These are phyloP conservation scores for Sugiyamaella valdiviana DNA, from an alignment of 805 yeast species.

Conservation along the genomic window DNA sequence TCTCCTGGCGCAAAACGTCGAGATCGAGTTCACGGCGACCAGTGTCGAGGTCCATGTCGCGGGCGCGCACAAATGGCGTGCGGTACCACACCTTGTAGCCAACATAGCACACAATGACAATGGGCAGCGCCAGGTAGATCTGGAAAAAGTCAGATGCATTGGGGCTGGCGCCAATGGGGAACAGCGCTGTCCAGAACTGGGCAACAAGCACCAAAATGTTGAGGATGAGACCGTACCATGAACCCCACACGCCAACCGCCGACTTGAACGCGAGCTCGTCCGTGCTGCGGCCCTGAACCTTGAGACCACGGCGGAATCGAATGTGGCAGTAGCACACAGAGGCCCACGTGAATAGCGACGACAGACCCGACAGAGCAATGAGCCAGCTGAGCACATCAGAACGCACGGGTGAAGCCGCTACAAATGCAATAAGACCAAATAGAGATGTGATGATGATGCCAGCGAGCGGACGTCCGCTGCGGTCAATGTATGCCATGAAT, in stretches of 20 bases:
- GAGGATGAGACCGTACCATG: conserved; percentile 53
- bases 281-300: conserved; percentile 58
- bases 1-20: conserved; percentile 50
- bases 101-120: conserved; percentile 40
- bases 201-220: conserved; percentile 59
- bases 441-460: conserved; percentile 44
- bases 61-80: conserved; percentile 38
- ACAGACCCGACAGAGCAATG: conserved; percentile 68
- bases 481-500: conserved; percentile 57
- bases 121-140: conserved; percentile 46
- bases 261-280: conserved; percentile 64
- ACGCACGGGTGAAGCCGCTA: conserved; percentile 52
- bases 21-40: conserved; percentile 59
- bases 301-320: conserved; percentile 58
- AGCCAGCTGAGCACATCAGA: conserved; percentile 66
- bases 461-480: conserved; percentile 64
- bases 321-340: conserved; percentile 63
- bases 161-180: conserved; percentile 48
- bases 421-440: conserved; percentile 50
- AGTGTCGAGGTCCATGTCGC: conserved; percentile 52
- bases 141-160: conserved; percentile 43
- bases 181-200: conserved; percentile 78
- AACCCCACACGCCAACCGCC: conserved; percentile 63
- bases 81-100: conserved; percentile 46
- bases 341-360: conserved; percentile 77